Conservation (phyloP, 371 early-diverging fungal genomes). For the Actinomortierella wolfii region DNA sequence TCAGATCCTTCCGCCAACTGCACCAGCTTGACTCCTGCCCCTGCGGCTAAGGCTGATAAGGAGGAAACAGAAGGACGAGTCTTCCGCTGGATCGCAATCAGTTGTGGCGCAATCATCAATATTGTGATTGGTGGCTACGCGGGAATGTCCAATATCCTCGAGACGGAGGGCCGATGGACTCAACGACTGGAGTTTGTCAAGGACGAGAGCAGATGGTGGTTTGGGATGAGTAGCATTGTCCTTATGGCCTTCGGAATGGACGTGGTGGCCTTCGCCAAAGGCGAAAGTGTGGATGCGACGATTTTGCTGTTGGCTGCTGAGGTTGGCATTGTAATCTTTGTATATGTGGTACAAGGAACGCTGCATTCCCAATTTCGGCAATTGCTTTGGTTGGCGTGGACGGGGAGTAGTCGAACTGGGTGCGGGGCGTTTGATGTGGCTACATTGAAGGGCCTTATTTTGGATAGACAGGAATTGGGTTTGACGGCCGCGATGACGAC, state of each 20-base stretch:
- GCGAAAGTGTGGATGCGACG: slow-evolving; percentile 10
- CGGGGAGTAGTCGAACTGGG: slow-evolving; percentile 8
- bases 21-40: no score
- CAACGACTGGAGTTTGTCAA: slow-evolving; percentile 13
- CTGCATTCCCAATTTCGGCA: slow-evolving; percentile 5
- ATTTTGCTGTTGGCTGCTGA: slow-evolving; percentile 10
- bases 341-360: slow-evolving; percentile 12
- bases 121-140: slow-evolving; percentile 11
- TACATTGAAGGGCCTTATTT: not conserved
- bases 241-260: slow-evolving; percentile 8
- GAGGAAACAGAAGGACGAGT: slow-evolving; percentile 3
- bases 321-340: slow-evolving; percentile 9
- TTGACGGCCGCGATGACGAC: no score
- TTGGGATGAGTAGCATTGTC: slow-evolving; percentile 5
- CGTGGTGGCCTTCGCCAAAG: slow-evolving; percentile 7
- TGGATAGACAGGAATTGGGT: not conserved
- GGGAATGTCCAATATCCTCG: slow-evolving; percentile 7
- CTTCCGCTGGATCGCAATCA: slow-evolving; percentile 8
- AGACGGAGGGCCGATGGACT: slow-evolving; percentile 10
- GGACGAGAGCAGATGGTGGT: slow-evolving; percentile 11
- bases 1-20: not conserved
- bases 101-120: slow-evolving; percentile 6
- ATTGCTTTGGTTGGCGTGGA: slow-evolving; percentile 10
- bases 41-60: no score
- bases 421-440: slow-evolving; percentile 3